Evolutionary conservation across 257 asterid species (phyloP), one percentile per base, ranked within the genome.

Genomic region (Linaria vulgaris): DNA sequence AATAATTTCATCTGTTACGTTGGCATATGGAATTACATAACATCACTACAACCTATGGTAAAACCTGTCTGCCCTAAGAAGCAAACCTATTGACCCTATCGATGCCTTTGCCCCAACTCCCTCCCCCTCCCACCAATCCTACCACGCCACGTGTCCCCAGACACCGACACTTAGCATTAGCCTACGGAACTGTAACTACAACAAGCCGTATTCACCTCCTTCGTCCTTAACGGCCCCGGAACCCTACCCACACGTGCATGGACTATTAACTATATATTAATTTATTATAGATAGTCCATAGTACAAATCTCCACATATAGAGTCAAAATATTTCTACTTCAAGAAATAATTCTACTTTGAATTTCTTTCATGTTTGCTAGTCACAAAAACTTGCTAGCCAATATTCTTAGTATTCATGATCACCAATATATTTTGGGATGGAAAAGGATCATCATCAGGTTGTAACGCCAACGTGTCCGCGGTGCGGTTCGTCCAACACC

Each of bases 401-500:
- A 6, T 37, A n/a, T n/a, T n/a, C n/a, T n/a, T n/a, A 31, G 2
- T 23, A 56, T 63, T 68, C 72, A 74, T 75, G 73, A 66, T 38
- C 25, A 56, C 0, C 23, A 11, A 13, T 39, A 60, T 47, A 12
- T 23, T 9, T 61, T 52, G 77, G 56, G 30, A 87, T 85, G 95
- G 96, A 85, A 70, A 76, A 64, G 41, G 77, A 73, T 38, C 63
- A 58, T n/a, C 43, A 56, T 11, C 63, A 38, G 8, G 15, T n/a
- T 5, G 14, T 11, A 20, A 17, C 85, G 13, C 86, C 95, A 38
- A 61, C 91, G 1, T 88, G 96, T 61, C 96, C 95, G 3, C 77
- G 96, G 27, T 88, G 96, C 55, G 96, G 90, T 59, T 88, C 96
- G 0, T 56, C 76, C 39, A 80, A 88, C 82, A 88, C 96, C 71